Percentiles rank a stretch among this genome's conserved stretches.
These are phyloP conservation scores for Penicillium brasilianum DNA, from an alignment of 2,329 filamentous ascomycete species.

Conservation along the genomic window DNA sequence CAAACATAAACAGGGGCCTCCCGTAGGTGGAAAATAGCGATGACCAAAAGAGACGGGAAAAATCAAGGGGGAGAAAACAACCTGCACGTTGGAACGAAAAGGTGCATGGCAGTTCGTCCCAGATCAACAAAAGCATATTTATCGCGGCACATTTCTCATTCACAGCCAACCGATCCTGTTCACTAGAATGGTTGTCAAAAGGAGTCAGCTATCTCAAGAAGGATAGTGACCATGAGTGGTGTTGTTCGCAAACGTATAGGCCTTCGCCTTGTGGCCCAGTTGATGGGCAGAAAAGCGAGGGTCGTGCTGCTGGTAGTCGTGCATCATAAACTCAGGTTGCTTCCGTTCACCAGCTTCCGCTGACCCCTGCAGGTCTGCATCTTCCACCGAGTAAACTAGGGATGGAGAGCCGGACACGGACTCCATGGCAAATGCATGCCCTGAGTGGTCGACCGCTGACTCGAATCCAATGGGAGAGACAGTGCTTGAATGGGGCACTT, in stretches of 20 bases:
- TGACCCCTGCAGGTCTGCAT: conserved; percentile 35
- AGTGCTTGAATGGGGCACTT: conserved; percentile 40
- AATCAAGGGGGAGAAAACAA: conserved; percentile 10
- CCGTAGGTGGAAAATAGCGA: conserved; percentile 10
- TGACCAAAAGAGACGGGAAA: conserved; percentile 6
- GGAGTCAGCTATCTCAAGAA: conserved; percentile 29
- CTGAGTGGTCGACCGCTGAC: conserved; percentile 37
- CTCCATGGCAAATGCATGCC: conserved; percentile 36
- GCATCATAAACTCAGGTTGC: conserved; percentile 49
- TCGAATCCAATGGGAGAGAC: conserved; percentile 48
- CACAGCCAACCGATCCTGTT: conserved; percentile 20
- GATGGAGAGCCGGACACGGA: conserved; percentile 38
- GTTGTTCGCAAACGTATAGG: conserved; percentile 51
- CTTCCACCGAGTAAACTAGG: conserved; percentile 41
- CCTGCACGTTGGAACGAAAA: conserved; percentile 10
- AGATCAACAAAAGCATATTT: conserved; percentile 28
- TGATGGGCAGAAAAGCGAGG: conserved; percentile 51
- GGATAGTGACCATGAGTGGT: conserved; percentile 49
- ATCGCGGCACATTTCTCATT: conserved; percentile 34
- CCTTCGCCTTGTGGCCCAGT: conserved; percentile 48
- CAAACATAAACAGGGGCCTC: conserved; percentile 15
- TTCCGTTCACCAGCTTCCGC: conserved; percentile 38
- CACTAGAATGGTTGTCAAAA: conserved; percentile 11
- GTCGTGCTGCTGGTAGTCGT: conserved; percentile 53
- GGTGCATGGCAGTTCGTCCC: conserved; percentile 29